These are phyloP conservation scores for Solanum lycopersicoides DNA, from an alignment of 257 asterid genomes.

Conservation along the genomic window DNA sequence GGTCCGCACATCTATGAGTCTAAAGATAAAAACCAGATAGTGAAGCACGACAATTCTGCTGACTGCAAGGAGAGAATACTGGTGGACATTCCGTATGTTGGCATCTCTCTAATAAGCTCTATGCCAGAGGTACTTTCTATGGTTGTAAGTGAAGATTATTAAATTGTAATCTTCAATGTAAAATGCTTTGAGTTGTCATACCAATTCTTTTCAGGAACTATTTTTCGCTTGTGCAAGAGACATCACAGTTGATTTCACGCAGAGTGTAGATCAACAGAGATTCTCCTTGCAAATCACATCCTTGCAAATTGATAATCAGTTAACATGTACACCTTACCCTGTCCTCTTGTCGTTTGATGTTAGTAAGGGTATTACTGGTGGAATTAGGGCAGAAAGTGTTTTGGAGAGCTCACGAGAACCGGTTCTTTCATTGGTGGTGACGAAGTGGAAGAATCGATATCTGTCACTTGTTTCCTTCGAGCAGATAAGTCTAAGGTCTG, in stretches of 20 bases:
- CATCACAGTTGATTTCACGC: constrained; percentile 46
- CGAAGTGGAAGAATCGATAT: constrained; percentile 84
- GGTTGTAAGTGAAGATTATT: neutral
- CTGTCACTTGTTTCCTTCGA: constrained; percentile 69
- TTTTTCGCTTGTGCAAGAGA: constrained; percentile 81
- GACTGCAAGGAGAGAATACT: constrained; percentile 58
- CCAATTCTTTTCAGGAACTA: constrained; percentile 56
- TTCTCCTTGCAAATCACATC: constrained; percentile 60
- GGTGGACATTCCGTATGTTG: constrained; percentile 71
- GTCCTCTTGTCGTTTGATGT: constrained; percentile 72
- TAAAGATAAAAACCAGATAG: constrained; percentile 42
- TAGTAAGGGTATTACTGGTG: constrained; percentile 31
- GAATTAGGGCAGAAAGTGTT: constrained; percentile 23
- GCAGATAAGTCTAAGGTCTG: constrained; percentile 6
- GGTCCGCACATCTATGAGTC: constrained; percentile 34
- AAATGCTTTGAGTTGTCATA: neutral
- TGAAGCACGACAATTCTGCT: constrained; percentile 33
- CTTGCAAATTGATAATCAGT: constrained; percentile 90
- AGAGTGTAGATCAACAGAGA: constrained; percentile 75
- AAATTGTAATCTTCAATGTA: neutral
- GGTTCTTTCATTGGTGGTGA: constrained; percentile 61
- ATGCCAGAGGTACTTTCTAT: constrained; percentile 59
- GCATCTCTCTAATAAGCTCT: constrained; percentile 82
- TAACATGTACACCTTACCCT: constrained; percentile 69
- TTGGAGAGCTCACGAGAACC: constrained; percentile 49